Base-by-base conservation (phyloP, 345 rosid species). In the Nasturtium officinale region DNA sequence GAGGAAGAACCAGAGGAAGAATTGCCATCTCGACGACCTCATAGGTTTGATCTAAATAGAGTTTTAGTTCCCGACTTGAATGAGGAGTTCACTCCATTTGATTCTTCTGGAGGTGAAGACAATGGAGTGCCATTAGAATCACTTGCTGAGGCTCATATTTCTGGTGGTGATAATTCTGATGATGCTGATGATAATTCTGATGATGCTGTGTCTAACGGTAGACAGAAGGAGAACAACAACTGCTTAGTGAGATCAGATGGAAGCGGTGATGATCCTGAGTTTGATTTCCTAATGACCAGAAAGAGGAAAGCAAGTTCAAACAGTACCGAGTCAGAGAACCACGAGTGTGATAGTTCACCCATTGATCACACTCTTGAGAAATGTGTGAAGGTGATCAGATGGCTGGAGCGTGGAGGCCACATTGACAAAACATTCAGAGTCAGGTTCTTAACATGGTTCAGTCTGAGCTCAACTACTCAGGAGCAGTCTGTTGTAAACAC, bases 391-490 rank as follows among this genome's bases (percentile, higher is more conserved):
- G 85, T 81, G 68, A 80, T 92, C 46, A 79, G 99, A 56, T 82
- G 85, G 87, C 84, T 96, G 55, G 99, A 96, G 82, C 80, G 96
- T 18, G 90, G 75, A 70, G 97, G 96, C 51, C 86, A 87, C 71
- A 87, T 96, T 3, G 76, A 84, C 54, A 88, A 79, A 79, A 89
- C 85, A 40, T 96, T 96, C 77, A 86, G 99, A 78, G 72, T 90
- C 75, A 96, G 85, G 75, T 82, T 96, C 82, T 75, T 96, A 59
- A 92, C 99, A 37, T 96, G 99, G 99, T 96, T 85, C 81, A 87
- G 99, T 81, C 72, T 92, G 79, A 80, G 92, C 77, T 90, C 99
- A 9, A 86, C 89, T 0, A 87, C 82, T 42, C 96, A 86, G 65
- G 97, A 96, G 72, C 90, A 97, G 12, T 82, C 98, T 51, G 94